These are phyloP conservation scores for Apiospora arundinis DNA, from an alignment of 2,329 filamentous ascomycete species.

Conservation along the genomic window DNA sequence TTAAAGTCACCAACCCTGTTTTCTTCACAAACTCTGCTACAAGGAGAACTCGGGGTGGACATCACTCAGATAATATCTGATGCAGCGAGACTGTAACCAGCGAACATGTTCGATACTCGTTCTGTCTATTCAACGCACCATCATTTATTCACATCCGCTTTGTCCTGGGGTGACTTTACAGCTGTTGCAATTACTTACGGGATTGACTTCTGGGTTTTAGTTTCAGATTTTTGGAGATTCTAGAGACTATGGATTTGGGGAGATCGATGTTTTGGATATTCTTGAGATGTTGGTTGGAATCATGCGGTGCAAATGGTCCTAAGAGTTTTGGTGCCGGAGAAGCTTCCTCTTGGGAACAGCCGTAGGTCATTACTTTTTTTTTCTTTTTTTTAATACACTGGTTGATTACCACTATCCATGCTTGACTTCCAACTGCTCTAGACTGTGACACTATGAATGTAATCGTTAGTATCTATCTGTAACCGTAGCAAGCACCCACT, in stretches of 20 bases:
- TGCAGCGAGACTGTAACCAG: too few species aligned
- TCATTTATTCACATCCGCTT: too few species aligned
- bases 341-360: slow-evolving; percentile 4
- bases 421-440: background rate
- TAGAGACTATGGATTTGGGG: background rate
- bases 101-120: too few species aligned
- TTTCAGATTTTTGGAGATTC: background rate
- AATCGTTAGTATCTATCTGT: too few species aligned
- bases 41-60: too few species aligned
- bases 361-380: background rate
- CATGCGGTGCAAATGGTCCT: slow-evolving; percentile 1
- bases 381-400: background rate
- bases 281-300: background rate
- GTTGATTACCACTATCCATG: background rate
- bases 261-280: background rate
- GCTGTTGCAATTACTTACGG: background rate
- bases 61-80: too few species aligned
- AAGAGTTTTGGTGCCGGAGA: slow-evolving; percentile 12
- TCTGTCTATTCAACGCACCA: too few species aligned
- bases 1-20: background rate
- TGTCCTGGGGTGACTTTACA: background rate
- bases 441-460: background rate
- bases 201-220: background rate
- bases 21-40: too few species aligned
- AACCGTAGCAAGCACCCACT: too few species aligned